Base-by-base conservation (phyloP, 2,329 filamentous ascomycete species). In the Colletotrichum tropicale region DNA sequence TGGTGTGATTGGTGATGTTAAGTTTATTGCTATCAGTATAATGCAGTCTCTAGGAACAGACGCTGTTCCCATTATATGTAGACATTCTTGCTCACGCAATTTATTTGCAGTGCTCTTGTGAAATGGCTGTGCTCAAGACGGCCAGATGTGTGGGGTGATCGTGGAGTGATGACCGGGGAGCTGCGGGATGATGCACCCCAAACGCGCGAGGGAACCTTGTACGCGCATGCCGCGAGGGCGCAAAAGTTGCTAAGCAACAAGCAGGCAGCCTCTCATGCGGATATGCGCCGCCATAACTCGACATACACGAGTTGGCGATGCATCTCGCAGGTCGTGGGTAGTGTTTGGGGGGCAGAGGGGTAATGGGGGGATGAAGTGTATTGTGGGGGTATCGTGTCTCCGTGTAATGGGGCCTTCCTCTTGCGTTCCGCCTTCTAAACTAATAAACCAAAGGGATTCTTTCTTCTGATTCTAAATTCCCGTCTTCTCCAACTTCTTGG, bases 401-500 rank as follows among this genome's bases (percentile, higher is more conserved):
- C 62, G 61, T 66, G 64, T 73, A 55, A 69, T 58, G 48, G 65
- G 70, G 70, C 64, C 52, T 73, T 74, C 74, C 65, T 76, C 74
- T 76, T 74, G 70, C 74, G 74, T 76, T 76, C 70, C 74, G 36
- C 66, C 70, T 65, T 76, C 70, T 74, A 76, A 74, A 74, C 74
- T 65, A 62, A 26, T 74, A 76, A 71, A 73, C 38, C 70, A 76
- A 77, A 65, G 36, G 52, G 34, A 58, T 52, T 18, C 67, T 24
- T 71, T 67, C 43, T 66, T 78, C 73, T 36, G 43, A 43, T n/a
- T 61, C 79, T 84, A 92, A 78, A 92, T 89, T 64, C 80, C 83
- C 28, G 95, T 94, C 90, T 96, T 96, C 77, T 90, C 91, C 79
- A 98, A 86, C 81, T 92, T 89, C 83, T 93, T 91, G 18, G 95